Base-by-base conservation (phyloP, 2,329 filamentous ascomycete species). In the Xylariaceae sp. region DNA sequence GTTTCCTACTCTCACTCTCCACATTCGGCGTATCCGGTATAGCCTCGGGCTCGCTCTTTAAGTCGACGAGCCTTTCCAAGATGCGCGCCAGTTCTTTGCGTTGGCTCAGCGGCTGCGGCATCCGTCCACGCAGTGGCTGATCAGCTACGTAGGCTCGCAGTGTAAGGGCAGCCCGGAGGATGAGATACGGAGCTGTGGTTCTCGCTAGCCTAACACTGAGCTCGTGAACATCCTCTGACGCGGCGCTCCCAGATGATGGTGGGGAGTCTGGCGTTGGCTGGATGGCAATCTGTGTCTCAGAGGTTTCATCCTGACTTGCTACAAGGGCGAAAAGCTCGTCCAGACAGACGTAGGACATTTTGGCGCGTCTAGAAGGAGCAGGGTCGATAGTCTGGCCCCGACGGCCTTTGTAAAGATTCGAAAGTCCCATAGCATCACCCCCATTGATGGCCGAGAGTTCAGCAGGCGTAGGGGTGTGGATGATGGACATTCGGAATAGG, bases 121-220 rank as follows among this genome's bases (percentile, higher is more conserved):
- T 94, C 44, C 85, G 80, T 0, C 94, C 91, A 12, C 94, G 80
- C 17, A 99, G 74, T 1, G 92, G 91, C 64, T 96, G 92, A 66
- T 99, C 94, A 4, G 90, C 88, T 41, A 95, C 85, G 64, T 95
- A 97, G 1, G 85, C 77, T 48, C 89, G 85, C n/a, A 97, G 71
- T 0, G 89, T 85, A 14, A 96, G 74, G 0, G 88, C 90, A 11
- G 87, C 83, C 2, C 94, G 84, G 2, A 96, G 74, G 40, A 97
- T 86, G 2, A 97, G 76, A 61, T 89, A 92, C 0, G 90, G 90
- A 0, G 89, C 86, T 0, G 86, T 82, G 3, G 86, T 86, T 62
- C 83, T 80, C 0, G 92, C 87, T 14, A 97, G 81, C 11, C 82
- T 76, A 38, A 80, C 68, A 51, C 76, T 73, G 11, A 75, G 66